phyloP scores from a whole-genome alignment of 1,139 yeast genomes.

The Suhomyces bolitotheri region DNA sequence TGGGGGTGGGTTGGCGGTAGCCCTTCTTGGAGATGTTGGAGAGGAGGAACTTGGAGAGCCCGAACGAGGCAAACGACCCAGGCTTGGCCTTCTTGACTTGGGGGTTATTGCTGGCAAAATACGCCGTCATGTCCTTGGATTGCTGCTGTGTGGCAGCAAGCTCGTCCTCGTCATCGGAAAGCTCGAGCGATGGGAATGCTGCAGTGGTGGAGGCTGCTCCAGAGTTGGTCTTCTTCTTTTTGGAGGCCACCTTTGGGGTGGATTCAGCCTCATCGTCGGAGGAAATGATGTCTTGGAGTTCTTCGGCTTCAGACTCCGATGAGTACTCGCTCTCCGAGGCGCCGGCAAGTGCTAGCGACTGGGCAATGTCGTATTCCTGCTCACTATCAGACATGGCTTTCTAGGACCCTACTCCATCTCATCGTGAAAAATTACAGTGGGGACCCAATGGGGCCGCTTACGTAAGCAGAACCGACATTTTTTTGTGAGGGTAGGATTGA shows the following conservation, averaged over 20 bases:
- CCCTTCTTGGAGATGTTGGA: conserved; percentile 81
- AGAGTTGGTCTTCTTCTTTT: conserved; percentile 18
- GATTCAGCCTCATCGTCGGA: conserved; percentile 49
- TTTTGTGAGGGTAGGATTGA: too few relatives aligned
- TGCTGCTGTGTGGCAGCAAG: conserved; percentile 18
- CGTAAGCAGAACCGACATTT: neutral
- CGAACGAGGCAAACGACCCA: conserved; percentile 89
- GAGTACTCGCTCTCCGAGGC: conserved; percentile 43
- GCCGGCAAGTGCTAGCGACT: conserved; percentile 54
- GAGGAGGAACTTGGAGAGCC: conserved; percentile 71
- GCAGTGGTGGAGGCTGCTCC: conserved; percentile 13
- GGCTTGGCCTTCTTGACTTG: conserved; percentile 65
- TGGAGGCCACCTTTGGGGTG: conserved; percentile 17
- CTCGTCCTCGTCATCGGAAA: conserved; percentile 61
- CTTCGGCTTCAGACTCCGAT: conserved; percentile 31
- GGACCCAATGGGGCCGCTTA: neutral
- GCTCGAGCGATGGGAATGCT: conserved; percentile 65
- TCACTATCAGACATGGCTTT: conserved; percentile 40
- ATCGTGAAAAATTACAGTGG: conserved; percentile 6
- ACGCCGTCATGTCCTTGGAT: conserved; percentile 44
- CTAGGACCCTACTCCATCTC: too few relatives aligned
- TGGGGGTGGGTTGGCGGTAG: conserved; percentile 93
- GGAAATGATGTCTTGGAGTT: conserved; percentile 61
- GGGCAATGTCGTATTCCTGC: conserved; percentile 69
- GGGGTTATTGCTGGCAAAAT: conserved; percentile 42